Evolutionary conservation across 108 stramenopile species (phyloP).

Genomic region (Stephanodiscus triporus): DNA sequence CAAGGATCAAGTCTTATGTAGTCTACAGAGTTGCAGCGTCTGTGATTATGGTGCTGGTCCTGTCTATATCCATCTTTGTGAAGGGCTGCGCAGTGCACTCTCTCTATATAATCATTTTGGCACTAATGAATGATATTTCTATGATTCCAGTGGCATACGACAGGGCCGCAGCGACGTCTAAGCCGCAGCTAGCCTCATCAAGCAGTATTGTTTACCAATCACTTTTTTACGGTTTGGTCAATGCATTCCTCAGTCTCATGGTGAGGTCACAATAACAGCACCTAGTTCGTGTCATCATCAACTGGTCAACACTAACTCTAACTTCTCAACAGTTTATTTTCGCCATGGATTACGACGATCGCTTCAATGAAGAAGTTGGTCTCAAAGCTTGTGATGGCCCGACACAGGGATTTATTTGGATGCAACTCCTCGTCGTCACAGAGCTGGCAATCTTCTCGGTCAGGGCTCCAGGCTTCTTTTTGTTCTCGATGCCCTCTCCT

Average conservation of each 20-base stretch:
- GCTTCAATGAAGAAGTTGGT: slow-evolving; percentile 24
- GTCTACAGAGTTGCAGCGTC: slow-evolving; percentile 82
- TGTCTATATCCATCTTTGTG: slow-evolving; percentile 67
- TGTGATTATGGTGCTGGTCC: slow-evolving; percentile 58
- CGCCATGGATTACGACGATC: slow-evolving; percentile 29
- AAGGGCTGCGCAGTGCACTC: slow-evolving; percentile 79
- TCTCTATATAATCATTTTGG: slow-evolving; percentile 79
- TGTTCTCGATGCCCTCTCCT: slow-evolving; percentile 37
- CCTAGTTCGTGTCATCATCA: slow-evolving; percentile 3
- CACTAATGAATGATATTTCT: slow-evolving; percentile 85
- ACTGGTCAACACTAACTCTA: not conserved
- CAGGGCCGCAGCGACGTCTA: slow-evolving; percentile 69
- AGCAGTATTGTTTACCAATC: slow-evolving; percentile 56
- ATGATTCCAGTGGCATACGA: slow-evolving; percentile 91
- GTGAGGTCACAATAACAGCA: not conserved
- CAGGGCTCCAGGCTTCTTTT: slow-evolving; percentile 57
- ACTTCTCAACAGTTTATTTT: slow-evolving; percentile 52
- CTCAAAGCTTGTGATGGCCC: slow-evolving; percentile 37
- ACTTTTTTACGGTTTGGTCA: slow-evolving; percentile 59
- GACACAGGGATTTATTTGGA: slow-evolving; percentile 64
- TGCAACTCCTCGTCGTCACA: slow-evolving; percentile 59
- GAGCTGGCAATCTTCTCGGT: slow-evolving; percentile 70
- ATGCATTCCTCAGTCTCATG: slow-evolving; percentile 55
- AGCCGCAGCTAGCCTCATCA: slow-evolving; percentile 56
- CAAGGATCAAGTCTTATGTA: slow-evolving; percentile 77